Conservation (phyloP, 129 eudicot genomes). For the Lactuca saligna region DNA sequence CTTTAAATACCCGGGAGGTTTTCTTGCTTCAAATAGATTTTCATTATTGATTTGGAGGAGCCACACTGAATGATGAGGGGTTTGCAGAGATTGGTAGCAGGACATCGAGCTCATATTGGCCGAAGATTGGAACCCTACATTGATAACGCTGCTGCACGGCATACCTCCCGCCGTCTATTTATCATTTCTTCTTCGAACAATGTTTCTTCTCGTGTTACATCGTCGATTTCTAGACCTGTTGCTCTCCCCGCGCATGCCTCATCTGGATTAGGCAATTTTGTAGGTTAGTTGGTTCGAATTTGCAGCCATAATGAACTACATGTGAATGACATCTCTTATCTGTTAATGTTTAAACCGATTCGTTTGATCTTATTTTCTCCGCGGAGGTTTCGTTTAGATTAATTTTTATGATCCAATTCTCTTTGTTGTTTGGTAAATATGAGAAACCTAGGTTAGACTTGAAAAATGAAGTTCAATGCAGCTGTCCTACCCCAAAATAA, state of each 20-base stretch:
- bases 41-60: too few relatives aligned
- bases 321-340: neutral
- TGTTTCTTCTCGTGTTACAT: constrained; percentile 29
- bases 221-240: constrained; percentile 18
- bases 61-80: constrained; percentile 29
- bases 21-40: too few relatives aligned
- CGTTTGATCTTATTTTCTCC: neutral
- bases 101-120: constrained; percentile 28
- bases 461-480: neutral
- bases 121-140: constrained; percentile 31
- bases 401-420: neutral
- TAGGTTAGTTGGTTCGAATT: constrained; percentile 31
- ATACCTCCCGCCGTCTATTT: constrained; percentile 36
- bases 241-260: constrained; percentile 22
- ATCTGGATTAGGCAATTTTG: constrained; percentile 38
- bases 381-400: neutral
- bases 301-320: neutral
- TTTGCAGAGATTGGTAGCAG: constrained; percentile 36
- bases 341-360: neutral
- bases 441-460: neutral
- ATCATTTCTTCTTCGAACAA: constrained; percentile 33
- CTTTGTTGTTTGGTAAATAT: neutral
- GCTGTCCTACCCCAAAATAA: constrained; percentile 1
- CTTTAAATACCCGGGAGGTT: too few relatives aligned
- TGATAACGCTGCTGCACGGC: constrained; percentile 13